These are phyloP conservation scores for Mariannaea elegans DNA, from an alignment of 2,329 filamentous ascomycete genomes.

Conservation along the genomic window DNA sequence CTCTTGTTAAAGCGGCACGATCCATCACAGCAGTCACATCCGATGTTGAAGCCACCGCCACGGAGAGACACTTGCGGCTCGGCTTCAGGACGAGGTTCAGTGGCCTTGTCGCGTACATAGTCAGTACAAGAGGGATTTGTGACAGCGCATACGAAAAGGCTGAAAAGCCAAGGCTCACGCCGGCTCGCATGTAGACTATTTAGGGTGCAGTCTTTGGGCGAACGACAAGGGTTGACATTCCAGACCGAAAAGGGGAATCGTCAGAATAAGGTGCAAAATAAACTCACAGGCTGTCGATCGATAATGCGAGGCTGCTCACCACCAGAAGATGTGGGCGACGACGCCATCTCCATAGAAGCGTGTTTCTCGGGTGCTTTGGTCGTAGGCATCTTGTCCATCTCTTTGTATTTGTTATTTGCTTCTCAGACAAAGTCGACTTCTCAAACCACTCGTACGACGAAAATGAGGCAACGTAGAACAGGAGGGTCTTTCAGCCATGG, in stretches of 20 bases:
- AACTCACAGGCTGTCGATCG: slow-evolving; percentile 28
- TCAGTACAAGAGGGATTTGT: not conserved
- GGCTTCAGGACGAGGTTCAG: slow-evolving; percentile 37
- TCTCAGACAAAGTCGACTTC: not conserved
- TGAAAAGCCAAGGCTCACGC: too few species aligned
- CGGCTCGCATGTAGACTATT: not conserved
- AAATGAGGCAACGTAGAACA: not conserved
- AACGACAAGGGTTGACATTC: slow-evolving; percentile 10
- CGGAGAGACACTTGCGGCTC: slow-evolving; percentile 37
- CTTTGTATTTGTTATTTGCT: not conserved
- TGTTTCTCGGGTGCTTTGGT: slow-evolving; percentile 24
- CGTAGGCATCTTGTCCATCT: slow-evolving; percentile 17
- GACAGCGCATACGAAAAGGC: not conserved
- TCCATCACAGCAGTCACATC: slow-evolving; percentile 42
- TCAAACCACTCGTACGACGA: not conserved
- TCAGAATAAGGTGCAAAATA: not conserved
- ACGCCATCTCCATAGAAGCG: slow-evolving; percentile 29
- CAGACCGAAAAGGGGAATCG: not conserved
- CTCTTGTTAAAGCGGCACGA: slow-evolving; percentile 42
- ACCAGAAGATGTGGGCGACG: not conserved
- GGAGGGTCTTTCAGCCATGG: not conserved
- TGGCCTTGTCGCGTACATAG: slow-evolving; percentile 13
- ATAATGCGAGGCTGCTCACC: slow-evolving; percentile 11
- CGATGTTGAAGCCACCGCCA: slow-evolving; percentile 40
- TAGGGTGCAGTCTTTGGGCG: not conserved